Conservation (phyloP, 495 filamentous ascomycete genomes). For the Xylaria venustula region DNA sequence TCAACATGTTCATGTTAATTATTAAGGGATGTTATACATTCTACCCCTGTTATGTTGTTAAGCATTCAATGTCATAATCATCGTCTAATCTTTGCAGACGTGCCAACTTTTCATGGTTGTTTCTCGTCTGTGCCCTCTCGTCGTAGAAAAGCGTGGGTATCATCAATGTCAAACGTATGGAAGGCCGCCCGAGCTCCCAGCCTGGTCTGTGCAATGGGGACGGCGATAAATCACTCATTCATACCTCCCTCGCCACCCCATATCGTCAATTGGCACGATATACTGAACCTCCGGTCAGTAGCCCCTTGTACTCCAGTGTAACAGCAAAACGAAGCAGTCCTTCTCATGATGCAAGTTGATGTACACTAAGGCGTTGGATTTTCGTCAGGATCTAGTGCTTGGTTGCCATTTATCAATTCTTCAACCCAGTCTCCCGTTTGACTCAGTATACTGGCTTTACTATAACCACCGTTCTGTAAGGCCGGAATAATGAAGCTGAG, state of each 20-base stretch:
- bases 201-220: too few relatives aligned
- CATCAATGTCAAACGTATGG: background rate
- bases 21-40: background rate
- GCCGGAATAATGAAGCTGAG: slow-evolving; percentile 69
- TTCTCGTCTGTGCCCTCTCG: background rate
- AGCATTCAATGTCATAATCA: background rate
- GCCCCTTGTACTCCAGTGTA: slow-evolving; percentile 23
- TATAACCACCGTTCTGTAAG: slow-evolving; percentile 66
- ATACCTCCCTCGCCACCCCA: too few relatives aligned
- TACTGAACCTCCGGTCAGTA: too few relatives aligned
- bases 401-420: slow-evolving; percentile 65
- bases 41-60: background rate
- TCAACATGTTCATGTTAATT: background rate
- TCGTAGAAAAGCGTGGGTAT: background rate
- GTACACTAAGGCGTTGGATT: slow-evolving; percentile 26
- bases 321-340: slow-evolving; percentile 14
- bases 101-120: background rate
- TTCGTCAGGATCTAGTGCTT: slow-evolving; percentile 37
- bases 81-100: background rate
- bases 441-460: slow-evolving; percentile 74
- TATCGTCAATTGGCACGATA: too few relatives aligned
- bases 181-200: background rate
- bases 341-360: background rate
- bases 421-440: slow-evolving; percentile 74
- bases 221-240: too few relatives aligned